Evolutionary conservation across 2,329 filamentous ascomycete genomes (phyloP), one percentile per base, ranked within the genome.

Genomic region (Colletotrichum sansevieriae): DNA sequence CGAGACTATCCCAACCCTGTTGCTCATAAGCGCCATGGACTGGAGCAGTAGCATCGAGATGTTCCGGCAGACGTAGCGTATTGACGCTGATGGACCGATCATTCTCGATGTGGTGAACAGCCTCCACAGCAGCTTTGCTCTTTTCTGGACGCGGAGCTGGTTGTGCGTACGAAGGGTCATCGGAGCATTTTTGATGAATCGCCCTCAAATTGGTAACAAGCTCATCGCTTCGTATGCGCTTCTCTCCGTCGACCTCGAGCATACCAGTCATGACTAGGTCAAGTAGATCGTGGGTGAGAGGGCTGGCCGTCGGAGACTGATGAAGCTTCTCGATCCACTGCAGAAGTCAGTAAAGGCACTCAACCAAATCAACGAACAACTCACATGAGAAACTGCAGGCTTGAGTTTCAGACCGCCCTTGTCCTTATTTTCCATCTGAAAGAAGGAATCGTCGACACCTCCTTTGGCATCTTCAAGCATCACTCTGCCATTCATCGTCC

Each of bases 281-380:
- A 9, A 65, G 37, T 6, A 65, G 2, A 1, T 65, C 63, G 13
- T 54, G 63, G 2, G 22, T 51, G 18, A 46, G 5, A 1, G 22
- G 25, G 7, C 12, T 60, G 2, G 63, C 55, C 9, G 22, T 65
- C 3, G 44, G 55, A 8, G 46, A 15, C 0, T 44, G 18, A 18
- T 20, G 63, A 7, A 65, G 46, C 43, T 51, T 51, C 18, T 60
- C 13, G 20, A 65, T 43, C 63, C 55, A 64, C 61, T 57, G 35
- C 2, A 3, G 22, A 37, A 8, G 39, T 25, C 10, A 44, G 10
- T 25, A 51, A 41, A 6, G 37, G 41, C 55, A 51, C 20, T 51
- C 10, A 25, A 15, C 13, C 13, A 22, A 15, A 22, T 13, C 22
- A 20, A 5, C 22, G 7, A 15, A 9, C 13, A 15, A 25, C 62